Base-by-base conservation (phyloP, 495 filamentous ascomycete genomes). In the Opeltia flavorubescens region DNA sequence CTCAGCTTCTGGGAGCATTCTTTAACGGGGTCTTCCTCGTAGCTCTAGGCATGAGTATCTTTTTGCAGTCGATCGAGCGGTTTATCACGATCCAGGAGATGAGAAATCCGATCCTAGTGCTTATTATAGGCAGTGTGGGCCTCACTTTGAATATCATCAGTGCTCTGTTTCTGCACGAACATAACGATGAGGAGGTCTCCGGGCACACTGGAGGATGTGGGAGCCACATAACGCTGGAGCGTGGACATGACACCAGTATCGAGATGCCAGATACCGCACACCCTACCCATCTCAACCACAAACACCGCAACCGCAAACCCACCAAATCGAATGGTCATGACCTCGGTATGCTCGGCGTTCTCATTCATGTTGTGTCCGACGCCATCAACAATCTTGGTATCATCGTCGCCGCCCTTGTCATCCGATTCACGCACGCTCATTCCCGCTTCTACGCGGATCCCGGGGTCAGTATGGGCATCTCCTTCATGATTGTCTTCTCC, bases 1-100 rank as follows among this genome's bases (percentile, higher is more conserved):
- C 86, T 12, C 86, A 89, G 66, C 83, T 91, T 6, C 71, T 95
- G 2, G 88, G 87, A 46, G 88, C 87, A 13, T 80, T 93, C 51
- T 81, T 94, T 66, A 95, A 94, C 55, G 87, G 89, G 46, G 85
- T 93, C 9, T 88, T 95, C 57, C 67, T 95, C 26, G 78, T 94
- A 46, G 86, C 81, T 0, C 72, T 95, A n/a, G 93, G 87, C 58
- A 69, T 94, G n/a, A 85, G 85, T 18, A 88, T 95, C 54, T 84
- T 94, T 52, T 72, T 95, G 40, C 89, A 95, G 61, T 86, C 89
- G 7, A 68, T 94, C 26, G 81, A 86, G 46, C 78, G 89, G 21
- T 83, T 94, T 55, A 66, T 94, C 25, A 55, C 62, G 4, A 38
- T 72, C 6, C 56, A 71, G 36, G 59, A 77, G 72, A 18, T 84